Evolutionary conservation across 306 rosid species (phyloP), one percentile per base, ranked within the genome.

Genomic region (Notholithocarpus densiflorus): DNA sequence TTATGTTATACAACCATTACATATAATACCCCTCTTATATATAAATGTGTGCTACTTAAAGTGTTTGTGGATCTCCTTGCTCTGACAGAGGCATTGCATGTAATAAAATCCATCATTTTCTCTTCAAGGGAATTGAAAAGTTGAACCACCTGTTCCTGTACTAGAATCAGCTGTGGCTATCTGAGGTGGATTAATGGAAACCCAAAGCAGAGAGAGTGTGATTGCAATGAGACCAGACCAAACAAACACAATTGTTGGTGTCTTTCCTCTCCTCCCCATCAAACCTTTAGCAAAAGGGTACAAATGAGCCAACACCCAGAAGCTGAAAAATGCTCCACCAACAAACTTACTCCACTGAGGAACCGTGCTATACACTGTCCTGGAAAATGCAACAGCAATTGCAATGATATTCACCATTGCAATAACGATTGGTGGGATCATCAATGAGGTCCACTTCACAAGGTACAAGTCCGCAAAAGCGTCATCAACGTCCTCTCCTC

Each of bases 171-270:
- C 12, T 77, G 72, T 15, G 26, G 26, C n/a, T 68, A 48, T 82
- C 20, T 31, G 14, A 0, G 91, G 89, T 4, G 91, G 91, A 18
- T 70, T 85, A 75, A 88, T 37, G 12, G 89, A 62, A 32, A 85
- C 21, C 87, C 87, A 82, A n/a, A 88, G 81, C 21, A 88, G 68
- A 31, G 91, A 88, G 10, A 88, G 72, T 0, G 85, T 88, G 59
- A 88, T 88, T 15, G 91, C 89, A 61, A 88, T 82, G 56, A 88
- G 89, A 77, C 91, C 91, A 5, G 91, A 66, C 91, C 91, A 88
- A 13, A 88, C 91, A 80, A 53, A 85, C 1, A 88, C 91, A 32
- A 88, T 85, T 7, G 91, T 88, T 1, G 91, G 89, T 5, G 87
- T 80, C 78, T 85, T 88, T 31, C 91, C 79, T 85, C 89, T 80